A percentile compares a stretch with the other conserved stretches of the same genome.
Evolutionary conservation across 257 asterid genomes (phyloP).

Genomic region (Fraxinus americana): DNA sequence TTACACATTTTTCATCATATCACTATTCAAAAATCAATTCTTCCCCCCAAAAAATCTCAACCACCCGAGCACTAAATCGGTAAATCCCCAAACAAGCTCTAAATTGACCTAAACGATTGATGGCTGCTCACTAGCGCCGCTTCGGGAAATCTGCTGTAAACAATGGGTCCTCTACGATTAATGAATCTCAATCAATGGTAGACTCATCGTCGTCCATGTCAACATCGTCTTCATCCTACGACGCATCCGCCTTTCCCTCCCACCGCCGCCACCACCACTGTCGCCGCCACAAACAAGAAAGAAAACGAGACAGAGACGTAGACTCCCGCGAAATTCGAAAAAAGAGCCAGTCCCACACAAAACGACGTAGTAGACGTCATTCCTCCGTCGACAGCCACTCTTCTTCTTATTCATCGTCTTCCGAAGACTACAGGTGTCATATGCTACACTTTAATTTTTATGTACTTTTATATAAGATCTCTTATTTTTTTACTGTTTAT

Average conservation of each 20-base stretch:
- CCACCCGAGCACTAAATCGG: too few species aligned
- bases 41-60: too few species aligned
- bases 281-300: slow-evolving; percentile 35
- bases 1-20: too few species aligned
- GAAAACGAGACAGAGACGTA: slow-evolving; percentile 23
- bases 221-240: slow-evolving; percentile 52
- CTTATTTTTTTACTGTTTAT: not conserved
- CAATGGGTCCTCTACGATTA: not conserved
- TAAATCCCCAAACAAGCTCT: too few species aligned
- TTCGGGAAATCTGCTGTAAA: not conserved
- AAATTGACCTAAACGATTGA: too few species aligned
- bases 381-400: slow-evolving; percentile 64
- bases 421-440: slow-evolving; percentile 60
- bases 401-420: slow-evolving; percentile 50
- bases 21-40: too few species aligned
- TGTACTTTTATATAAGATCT: not conserved
- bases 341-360: slow-evolving; percentile 63
- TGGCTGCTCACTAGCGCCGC: too few species aligned
- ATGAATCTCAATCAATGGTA: slow-evolving; percentile 46
- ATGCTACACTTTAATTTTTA: not conserved
- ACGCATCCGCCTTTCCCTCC: slow-evolving; percentile 35
- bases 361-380: slow-evolving; percentile 69
- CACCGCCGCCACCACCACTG: slow-evolving; percentile 51
- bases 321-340: slow-evolving; percentile 61
- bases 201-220: slow-evolving; percentile 58